Evolutionary conservation across 75 land plant species (phyloP).

Genomic region (Pseudotsuga menziesii): DNA sequence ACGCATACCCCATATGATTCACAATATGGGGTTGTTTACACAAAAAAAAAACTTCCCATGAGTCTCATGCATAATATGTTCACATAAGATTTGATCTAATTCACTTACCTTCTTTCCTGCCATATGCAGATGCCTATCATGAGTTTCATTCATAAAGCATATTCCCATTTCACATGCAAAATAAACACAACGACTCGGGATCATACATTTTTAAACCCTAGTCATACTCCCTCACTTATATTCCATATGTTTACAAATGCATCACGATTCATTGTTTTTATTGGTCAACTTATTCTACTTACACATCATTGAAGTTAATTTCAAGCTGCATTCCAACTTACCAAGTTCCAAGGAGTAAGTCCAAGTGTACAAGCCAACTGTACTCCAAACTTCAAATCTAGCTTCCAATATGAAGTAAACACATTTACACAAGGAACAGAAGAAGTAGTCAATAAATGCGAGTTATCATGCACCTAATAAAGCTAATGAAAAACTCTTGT

Average conservation of each 20-base stretch:
- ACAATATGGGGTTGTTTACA: too few species aligned
- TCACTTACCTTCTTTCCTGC: too few species aligned
- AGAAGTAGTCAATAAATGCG: conserved; percentile 5
- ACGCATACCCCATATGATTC: too few species aligned
- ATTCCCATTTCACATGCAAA: not conserved
- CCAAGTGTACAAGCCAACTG: conserved; percentile 9
- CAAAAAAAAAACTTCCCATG: too few species aligned
- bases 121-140: too few species aligned
- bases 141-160: too few species aligned
- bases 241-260: not conserved
- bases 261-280: not conserved
- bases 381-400: conserved; percentile 8
- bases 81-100: too few species aligned
- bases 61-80: too few species aligned
- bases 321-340: conserved; percentile 9
- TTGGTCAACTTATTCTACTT: conserved; percentile 4
- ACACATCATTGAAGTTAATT: conserved; percentile 6
- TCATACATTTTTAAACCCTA: not conserved
- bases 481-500: not conserved
- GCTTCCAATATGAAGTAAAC: conserved; percentile 8
- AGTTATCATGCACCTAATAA: not conserved
- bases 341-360: conserved; percentile 11
- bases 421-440: conserved; percentile 4
- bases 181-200: not conserved
- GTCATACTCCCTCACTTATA: not conserved